Conservation (phyloP, 2,329 filamentous ascomycete genomes). For the Coleophoma eucalyptorum region DNA sequence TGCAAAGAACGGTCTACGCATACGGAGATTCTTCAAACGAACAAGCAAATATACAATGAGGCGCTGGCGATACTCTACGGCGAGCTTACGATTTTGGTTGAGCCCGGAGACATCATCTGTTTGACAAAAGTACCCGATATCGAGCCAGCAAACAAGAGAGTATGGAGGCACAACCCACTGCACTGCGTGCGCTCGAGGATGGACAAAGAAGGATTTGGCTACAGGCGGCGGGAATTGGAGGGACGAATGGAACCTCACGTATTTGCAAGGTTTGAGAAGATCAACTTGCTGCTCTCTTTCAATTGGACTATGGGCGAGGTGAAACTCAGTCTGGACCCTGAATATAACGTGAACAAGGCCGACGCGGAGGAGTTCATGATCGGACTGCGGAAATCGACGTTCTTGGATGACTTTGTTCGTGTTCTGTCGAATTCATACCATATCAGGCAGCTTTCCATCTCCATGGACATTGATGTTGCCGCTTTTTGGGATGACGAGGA, state of each 20-base stretch:
- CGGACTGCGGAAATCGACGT: conserved; percentile 1
- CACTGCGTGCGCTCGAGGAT: neutral
- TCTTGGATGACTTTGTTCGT: conserved; percentile 13
- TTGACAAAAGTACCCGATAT: conserved; percentile 1
- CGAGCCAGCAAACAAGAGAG: neutral
- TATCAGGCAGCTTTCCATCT: conserved; percentile 7
- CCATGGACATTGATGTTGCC: conserved; percentile 10
- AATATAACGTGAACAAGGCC: neutral
- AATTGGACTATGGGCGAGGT: conserved; percentile 2
- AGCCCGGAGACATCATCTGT: conserved; percentile 12
- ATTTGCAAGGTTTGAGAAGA: conserved; percentile 12
- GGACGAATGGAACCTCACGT: conserved; percentile 15
- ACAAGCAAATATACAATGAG: conserved; percentile 11
- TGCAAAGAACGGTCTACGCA: neutral
- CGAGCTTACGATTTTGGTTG: conserved; percentile 7
- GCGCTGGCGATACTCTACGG: conserved; percentile 8
- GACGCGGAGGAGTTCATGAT: conserved; percentile 4
- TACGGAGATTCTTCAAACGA: conserved; percentile 9
- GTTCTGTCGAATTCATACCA: conserved; percentile 6
- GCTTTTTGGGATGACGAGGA: conserved; percentile 5
- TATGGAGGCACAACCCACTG: conserved; percentile 13
- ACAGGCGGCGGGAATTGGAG: neutral
- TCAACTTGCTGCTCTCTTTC: conserved; percentile 10
- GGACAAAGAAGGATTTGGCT: conserved; percentile 1
- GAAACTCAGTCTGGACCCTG: conserved; percentile 9